Evolutionary conservation across 2,329 filamentous ascomycete species (phyloP), one percentile per base, ranked within the genome.

Genomic region (Ramichloridium luteum): DNA sequence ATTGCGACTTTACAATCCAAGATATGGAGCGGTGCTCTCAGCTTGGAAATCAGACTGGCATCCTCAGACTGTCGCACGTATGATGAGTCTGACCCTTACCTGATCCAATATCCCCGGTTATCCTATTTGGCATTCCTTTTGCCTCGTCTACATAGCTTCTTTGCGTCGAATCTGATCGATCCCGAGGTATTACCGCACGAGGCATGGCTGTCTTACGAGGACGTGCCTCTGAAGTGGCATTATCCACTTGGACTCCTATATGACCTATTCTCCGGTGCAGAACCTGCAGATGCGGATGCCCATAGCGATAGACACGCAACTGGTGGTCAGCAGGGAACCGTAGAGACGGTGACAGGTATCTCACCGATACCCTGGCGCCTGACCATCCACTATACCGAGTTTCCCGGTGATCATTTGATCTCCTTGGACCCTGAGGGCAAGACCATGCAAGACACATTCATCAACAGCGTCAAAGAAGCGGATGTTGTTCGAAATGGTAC

Each of bases 401-500:
- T 67, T 53, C 72, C 72, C 0, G 57, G 62, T 6, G 65, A 74
- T 28, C 68, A 73, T 9, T 65, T 77, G 13, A 62, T 76, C 11
- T 62, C 57, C 4, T 64, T 74, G 4, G 72, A 77, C 45, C 53
- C 55, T 0, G 61, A 67, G 14, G 66, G 64, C 14, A 66, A 65
- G 44, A 62, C 68, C 3, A 60, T 76, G 50, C 70, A 74, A 38
- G 77, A 80, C 50, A 64, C 73, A 0, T 81, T 72, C 48, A 74
- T 77, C 32, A 79, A 80, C 43, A 73, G 67, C 31, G 75, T 80
- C 39, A 81, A 81, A 51, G 77, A 80, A 50, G 85, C 86, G 16
- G 85, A 93, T 57, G 93, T 85, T 45, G 65, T 93, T 30, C 74
- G 86, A 31, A 88, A 90, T 45, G 84, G 85, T 27, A 90, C 80